Base-by-base conservation (phyloP, 441 rosid species). In the Gossypium davidsonii region DNA sequence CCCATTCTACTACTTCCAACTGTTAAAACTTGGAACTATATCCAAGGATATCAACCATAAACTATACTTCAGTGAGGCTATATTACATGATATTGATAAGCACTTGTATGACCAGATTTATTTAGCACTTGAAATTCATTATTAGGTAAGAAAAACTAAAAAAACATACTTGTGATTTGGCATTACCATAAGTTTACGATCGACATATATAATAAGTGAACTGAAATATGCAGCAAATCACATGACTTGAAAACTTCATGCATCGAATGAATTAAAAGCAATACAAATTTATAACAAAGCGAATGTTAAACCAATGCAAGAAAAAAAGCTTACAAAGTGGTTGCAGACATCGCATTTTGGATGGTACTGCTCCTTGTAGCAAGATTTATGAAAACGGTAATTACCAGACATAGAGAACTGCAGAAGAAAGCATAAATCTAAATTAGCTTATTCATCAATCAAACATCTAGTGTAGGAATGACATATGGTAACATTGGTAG, bases 291-390 rank as follows among this genome's bases (percentile, higher is more conserved):
- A 56, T 2, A 62, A 71, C 62, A 46, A 71, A 68, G 14, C 67
- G 39, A 73, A 56, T 23, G 37, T 10, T 34, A 58, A 71, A 25
- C 67, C 37, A 9, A 62, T n/a, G 53, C 31, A 20, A 37, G 56
- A 52, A 67, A 51, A 42, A 26, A 53, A 20, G 84, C 95, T 76
- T 86, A 90, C 95, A 79, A 90, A 90, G 72, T 74, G 83, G 76
- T 73, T 83, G 89, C 95, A 90, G 53, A 90, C 91, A 78, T 90
- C 95, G 65, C 95, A 90, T 83, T 90, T 90, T 5, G 95, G 95
- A 83, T 86, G 90, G 76, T 82, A 83, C 73, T 83, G 83, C 83
- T 90, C 95, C 83, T 78, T 88, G 79, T 90, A 90, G 81, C 95
- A 90, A 71, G 77, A 71, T 79, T 87, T 85, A 80, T 90, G 95